Percentiles rank a stretch among this genome's conserved stretches.
phyloP scores from a whole-genome alignment of 108 stramenopile genomes.

The Conticribra guillardii region DNA sequence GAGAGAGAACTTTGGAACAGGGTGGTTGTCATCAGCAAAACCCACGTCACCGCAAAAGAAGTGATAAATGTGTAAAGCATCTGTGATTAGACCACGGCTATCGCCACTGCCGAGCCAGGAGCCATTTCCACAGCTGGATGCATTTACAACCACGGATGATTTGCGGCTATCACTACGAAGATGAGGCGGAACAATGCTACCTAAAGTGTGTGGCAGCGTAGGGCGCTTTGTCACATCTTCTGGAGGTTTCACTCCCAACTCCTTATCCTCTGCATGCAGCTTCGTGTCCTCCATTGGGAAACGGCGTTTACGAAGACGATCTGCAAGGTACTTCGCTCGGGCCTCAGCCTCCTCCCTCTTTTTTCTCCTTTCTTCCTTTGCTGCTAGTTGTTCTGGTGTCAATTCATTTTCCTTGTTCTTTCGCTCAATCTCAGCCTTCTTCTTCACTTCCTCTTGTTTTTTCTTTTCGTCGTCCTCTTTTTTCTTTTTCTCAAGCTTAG shows the following conservation, averaged over 20 bases:
- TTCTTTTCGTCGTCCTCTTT: slow-evolving; percentile 40
- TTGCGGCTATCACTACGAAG: slow-evolving; percentile 34
- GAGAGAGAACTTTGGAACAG: slow-evolving; percentile 66
- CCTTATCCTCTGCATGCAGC: slow-evolving; percentile 79
- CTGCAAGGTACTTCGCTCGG: slow-evolving; percentile 53
- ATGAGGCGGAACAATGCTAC: slow-evolving; percentile 36
- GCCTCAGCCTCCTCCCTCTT: slow-evolving; percentile 39
- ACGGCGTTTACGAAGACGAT: slow-evolving; percentile 67
- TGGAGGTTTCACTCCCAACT: slow-evolving; percentile 65
- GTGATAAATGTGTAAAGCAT: slow-evolving; percentile 77
- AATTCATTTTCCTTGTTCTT: slow-evolving; percentile 32
- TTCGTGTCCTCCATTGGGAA: slow-evolving; percentile 85
- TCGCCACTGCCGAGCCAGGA: slow-evolving; percentile 22
- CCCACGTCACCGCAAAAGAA: slow-evolving; percentile 85
- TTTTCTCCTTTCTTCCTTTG: slow-evolving; percentile 7
- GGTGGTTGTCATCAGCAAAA: slow-evolving; percentile 38
- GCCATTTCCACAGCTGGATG: slow-evolving; percentile 34
- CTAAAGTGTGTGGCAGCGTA: slow-evolving; percentile 53
- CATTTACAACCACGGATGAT: slow-evolving; percentile 11
- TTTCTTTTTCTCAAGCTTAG: slow-evolving; percentile 31
- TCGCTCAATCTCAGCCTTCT: slow-evolving; percentile 26
- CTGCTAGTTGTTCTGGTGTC: slow-evolving; percentile 39
- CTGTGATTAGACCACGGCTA: slow-evolving; percentile 58
- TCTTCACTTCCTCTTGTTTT: slow-evolving; percentile 27
- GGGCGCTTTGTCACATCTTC: slow-evolving; percentile 59